phyloP scores from a whole-genome alignment of 2,329 filamentous ascomycete species.

The Furcasterigmium sp. region DNA sequence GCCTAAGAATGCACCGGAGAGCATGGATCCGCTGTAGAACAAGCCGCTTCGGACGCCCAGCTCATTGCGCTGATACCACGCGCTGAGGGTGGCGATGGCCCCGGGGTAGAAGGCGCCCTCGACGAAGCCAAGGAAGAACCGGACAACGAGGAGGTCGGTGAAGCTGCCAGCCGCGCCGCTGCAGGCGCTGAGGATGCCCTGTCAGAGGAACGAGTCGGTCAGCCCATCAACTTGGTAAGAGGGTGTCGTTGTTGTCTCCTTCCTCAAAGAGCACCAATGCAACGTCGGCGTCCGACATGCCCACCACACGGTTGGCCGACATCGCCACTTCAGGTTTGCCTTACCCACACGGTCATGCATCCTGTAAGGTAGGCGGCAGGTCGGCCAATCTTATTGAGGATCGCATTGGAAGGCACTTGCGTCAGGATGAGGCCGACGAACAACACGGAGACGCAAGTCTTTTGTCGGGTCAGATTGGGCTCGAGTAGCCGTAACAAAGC shows the following conservation, averaged over 20 bases:
- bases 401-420: constrained; percentile 18
- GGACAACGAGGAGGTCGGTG: constrained; percentile 6
- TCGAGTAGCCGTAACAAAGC: not conserved
- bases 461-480: not conserved
- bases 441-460: constrained; percentile 9
- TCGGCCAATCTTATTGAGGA: constrained; percentile 23
- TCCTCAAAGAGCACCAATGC: not conserved
- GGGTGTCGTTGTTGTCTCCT: too few relatives aligned
- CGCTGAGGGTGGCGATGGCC: not conserved
- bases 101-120: constrained; percentile 11
- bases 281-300: not conserved
- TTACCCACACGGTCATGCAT: constrained; percentile 22
- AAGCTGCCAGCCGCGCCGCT: constrained; percentile 7
- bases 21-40: constrained; percentile 12
- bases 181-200: constrained; percentile 10
- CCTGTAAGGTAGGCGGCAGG: constrained; percentile 25
- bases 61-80: constrained; percentile 9
- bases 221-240: constrained; percentile 1
- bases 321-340: not conserved
- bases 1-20: constrained; percentile 15
- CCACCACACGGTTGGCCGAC: too few relatives aligned
- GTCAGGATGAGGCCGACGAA: constrained; percentile 15
- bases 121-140: constrained; percentile 9
- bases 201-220: not conserved
- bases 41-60: constrained; percentile 8